Base-by-base conservation (phyloP, 495 filamentous ascomycete species). In the Chlorociboria aeruginascens region DNA sequence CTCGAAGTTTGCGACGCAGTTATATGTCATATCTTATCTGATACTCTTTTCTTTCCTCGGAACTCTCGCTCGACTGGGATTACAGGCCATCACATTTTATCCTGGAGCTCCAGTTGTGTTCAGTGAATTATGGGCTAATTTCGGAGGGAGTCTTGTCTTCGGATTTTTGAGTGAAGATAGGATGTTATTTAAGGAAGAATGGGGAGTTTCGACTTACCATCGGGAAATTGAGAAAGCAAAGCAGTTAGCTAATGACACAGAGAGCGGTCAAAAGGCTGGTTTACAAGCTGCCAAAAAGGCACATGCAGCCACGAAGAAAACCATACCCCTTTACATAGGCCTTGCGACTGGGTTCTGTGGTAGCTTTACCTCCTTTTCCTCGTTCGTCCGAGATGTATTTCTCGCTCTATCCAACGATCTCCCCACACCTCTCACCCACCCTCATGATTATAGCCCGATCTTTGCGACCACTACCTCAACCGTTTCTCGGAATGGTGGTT, bases 321-420 rank as follows among this genome's bases (percentile, higher is more conserved):
- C 84, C 3, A 81, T 92, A 38, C 89, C 89, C 0, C 72, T 95
- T 0, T 96, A 92, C 61, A 85, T 96, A 47, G 92, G 92, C 14
- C 78, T 98, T 1, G 79, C 90, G 0, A 93, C 86, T 2, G 92
- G 92, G 10, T 96, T 94, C 67, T 97, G 92, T 63, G 92, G 92
- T 46, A 88, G 80, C 55, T 82, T 92, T 44, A 97, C 92, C 3
- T 87, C 82, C 33, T 97, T 96, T 65, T 95, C 89, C 0, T 79
- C 85, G 10, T 95, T 95, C 60, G 82, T 89, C 35, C 78, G 89
- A 3, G 90, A 93, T 57, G 64, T 72, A 40, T 95, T 94, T 63
- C 71, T 94, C n/a, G 81, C 86, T 0, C 62, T 96, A 10, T 81
- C 85, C 7, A 94, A 95, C 58, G 74, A 79, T 44, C 66, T 87